Evolutionary conservation across 2,329 filamentous ascomycete genomes (phyloP), one percentile per base, ranked within the genome.

Genomic region (Verticillium klebahnii): DNA sequence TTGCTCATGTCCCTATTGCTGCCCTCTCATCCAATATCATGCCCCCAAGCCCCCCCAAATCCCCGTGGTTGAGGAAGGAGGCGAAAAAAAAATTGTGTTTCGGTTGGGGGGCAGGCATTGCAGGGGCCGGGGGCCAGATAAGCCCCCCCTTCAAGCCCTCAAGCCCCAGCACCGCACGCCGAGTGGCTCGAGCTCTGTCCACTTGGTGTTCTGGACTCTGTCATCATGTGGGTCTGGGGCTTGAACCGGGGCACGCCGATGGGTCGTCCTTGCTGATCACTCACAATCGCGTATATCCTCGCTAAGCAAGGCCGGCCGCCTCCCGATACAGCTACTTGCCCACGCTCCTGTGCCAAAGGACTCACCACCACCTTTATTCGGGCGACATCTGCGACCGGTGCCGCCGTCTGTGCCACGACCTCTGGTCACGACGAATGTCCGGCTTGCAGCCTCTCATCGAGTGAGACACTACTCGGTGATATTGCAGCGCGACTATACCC

Each of bases 121-220:
- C 40, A 19, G 19, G 40, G 40, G 19, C 40, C 40, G n/a, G 40
- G 40, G 40, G 8, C n/a, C 19, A 50, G 40, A 50, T 50, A 50
- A 50, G 40, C n/a, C 40, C 37, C 15, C 40, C 29, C 25, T 29
- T 29, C 40, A 50, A 25, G n/a, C n/a, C 40, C 40, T n/a, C 19
- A 19, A 45, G 39, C 15, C 14, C 39, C n/a, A 19, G 40, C 40
- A 50, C 11, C 19, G 40, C 29, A 23, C 37, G 19, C 37, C 29
- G 23, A 58, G 39, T 58, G 57, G 57, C 57, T 40, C 57, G 57
- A 50, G 57, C 57, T 58, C 23, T 2, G 1, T n/a, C 9, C 39
- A 23, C 19, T 25, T 23, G 19, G n/a, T 50, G 57, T 58, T 58
- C 57, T 58, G 57, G 57, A 58, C 57, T 58, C 23, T 50, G 37